Conservation (phyloP, 352 stramenopile genomes). For the Thraustochytrium striatum region DNA sequence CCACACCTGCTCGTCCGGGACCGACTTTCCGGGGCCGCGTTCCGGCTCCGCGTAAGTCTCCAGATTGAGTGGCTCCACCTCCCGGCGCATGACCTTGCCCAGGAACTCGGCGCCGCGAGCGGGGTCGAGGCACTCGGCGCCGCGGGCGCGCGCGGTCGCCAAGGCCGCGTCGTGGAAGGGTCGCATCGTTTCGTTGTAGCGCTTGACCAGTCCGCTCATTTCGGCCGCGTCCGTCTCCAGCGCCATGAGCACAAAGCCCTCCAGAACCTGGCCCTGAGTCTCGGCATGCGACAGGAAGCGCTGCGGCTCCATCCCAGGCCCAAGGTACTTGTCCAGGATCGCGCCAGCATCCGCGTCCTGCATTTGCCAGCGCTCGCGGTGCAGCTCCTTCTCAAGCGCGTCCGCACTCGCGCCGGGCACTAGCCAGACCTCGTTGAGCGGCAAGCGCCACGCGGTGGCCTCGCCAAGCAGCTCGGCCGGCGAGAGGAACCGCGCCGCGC, state of each 20-base stretch:
- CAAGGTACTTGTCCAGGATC: conserved; percentile 37
- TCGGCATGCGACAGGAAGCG: conserved; percentile 37
- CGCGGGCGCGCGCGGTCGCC: background rate
- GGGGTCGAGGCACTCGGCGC: conserved; percentile 14
- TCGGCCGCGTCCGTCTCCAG: conserved; percentile 8
- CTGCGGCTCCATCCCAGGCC: conserved; percentile 23
- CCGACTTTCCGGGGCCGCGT: background rate
- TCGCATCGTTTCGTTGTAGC: conserved; percentile 38
- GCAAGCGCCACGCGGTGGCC: conserved; percentile 22
- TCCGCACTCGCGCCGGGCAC: conserved; percentile 10
- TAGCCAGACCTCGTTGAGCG: conserved; percentile 48
- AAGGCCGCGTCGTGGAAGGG: conserved; percentile 23
- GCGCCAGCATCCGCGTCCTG: conserved; percentile 25
- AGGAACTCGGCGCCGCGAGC: background rate
- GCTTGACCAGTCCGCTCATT: conserved; percentile 4
- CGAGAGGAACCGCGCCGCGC: conserved; percentile 35
- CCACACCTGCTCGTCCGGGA: background rate
- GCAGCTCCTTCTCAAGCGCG: conserved; percentile 38
- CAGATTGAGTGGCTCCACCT: conserved; percentile 23
- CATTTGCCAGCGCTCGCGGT: conserved; percentile 19
- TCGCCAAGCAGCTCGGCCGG: conserved; percentile 21
- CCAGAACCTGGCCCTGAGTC: conserved; percentile 41
- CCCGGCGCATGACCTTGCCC: background rate
- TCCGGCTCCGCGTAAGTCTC: conserved; percentile 10
- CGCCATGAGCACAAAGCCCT: conserved; percentile 47